These are phyloP conservation scores for Saccharomyces hybrid DNA, from an alignment of 1,139 yeast genomes.

Conservation along the genomic window DNA sequence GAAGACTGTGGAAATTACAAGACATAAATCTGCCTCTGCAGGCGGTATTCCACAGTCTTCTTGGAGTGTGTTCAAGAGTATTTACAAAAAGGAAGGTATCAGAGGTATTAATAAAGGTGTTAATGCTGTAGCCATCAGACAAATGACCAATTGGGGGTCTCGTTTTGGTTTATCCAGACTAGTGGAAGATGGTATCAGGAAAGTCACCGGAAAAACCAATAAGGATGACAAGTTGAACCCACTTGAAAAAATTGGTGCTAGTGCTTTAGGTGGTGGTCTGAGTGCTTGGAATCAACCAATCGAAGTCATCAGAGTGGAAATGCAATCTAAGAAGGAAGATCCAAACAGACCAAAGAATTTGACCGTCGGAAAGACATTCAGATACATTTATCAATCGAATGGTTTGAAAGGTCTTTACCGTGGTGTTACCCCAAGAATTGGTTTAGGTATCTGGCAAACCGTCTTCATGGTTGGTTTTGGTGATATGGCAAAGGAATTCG, in stretches of 20 bases:
- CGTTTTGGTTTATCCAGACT: constrained; percentile 88
- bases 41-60: constrained; percentile 72
- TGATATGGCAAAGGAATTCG: constrained; percentile 72
- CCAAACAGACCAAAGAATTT: constrained; percentile 93
- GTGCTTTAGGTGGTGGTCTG: constrained; percentile 92
- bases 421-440: constrained; percentile 96
- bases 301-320: constrained; percentile 94
- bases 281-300: constrained; percentile 99
- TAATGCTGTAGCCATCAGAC: constrained; percentile 98
- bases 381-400: constrained; percentile 71
- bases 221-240: constrained; percentile 56
- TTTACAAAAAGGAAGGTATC: constrained; percentile 78
- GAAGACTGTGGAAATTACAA: constrained; percentile 96
- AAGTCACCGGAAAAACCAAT: constrained; percentile 50
- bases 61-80: constrained; percentile 78
- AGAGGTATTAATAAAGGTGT: constrained; percentile 96
- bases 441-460: constrained; percentile 96
- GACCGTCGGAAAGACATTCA: constrained; percentile 69
- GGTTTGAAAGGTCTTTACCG: constrained; percentile 89
- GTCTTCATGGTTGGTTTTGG: constrained; percentile 99
- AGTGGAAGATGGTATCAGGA: constrained; percentile 79
- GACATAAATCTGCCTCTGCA: constrained; percentile 65
- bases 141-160: constrained; percentile 98
- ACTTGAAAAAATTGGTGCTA: constrained; percentile 74
- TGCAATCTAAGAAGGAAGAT: constrained; percentile 89